Evolutionary conservation across 257 asterid genomes (phyloP).

Genomic region (Gardenia jasminoides): DNA sequence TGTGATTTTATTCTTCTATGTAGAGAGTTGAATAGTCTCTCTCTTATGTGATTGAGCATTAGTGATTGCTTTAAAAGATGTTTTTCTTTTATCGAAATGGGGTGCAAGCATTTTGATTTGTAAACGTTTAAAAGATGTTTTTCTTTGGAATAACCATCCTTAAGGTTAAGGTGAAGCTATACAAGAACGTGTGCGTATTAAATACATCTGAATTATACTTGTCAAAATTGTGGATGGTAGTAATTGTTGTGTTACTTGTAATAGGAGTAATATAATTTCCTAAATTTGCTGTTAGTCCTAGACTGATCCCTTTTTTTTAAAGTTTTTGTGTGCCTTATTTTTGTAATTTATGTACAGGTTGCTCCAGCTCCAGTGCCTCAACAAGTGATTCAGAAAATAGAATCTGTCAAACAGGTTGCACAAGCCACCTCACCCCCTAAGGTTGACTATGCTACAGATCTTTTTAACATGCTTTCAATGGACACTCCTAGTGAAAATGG

Average conservation of each 20-base stretch:
- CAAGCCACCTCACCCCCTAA: conserved; percentile 56
- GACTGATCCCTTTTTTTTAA: background rate
- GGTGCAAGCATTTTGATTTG: background rate
- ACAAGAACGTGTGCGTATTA: background rate
- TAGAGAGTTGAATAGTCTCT: background rate
- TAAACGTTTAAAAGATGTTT: background rate
- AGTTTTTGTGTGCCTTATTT: conserved; percentile 12
- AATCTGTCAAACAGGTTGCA: conserved; percentile 45
- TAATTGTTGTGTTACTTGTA: background rate
- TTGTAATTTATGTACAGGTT: conserved; percentile 46
- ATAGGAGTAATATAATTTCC: background rate
- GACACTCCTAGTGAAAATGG: conserved; percentile 63
- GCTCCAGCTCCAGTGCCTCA: conserved; percentile 54
- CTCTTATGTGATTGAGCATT: background rate
- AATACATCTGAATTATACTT: background rate
- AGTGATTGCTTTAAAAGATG: background rate
- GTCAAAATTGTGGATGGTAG: background rate
- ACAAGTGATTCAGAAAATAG: conserved; percentile 54
- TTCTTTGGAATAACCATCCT: background rate
- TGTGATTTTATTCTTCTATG: background rate
- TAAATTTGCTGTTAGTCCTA: background rate
- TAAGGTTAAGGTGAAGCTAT: background rate
- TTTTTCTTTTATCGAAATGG: background rate
- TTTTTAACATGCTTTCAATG: conserved; percentile 80
- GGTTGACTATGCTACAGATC: conserved; percentile 92